Evolutionary conservation across 257 asterid species (phyloP), one percentile per base, ranked within the genome.

Genomic region (Solanum peruvianum): DNA sequence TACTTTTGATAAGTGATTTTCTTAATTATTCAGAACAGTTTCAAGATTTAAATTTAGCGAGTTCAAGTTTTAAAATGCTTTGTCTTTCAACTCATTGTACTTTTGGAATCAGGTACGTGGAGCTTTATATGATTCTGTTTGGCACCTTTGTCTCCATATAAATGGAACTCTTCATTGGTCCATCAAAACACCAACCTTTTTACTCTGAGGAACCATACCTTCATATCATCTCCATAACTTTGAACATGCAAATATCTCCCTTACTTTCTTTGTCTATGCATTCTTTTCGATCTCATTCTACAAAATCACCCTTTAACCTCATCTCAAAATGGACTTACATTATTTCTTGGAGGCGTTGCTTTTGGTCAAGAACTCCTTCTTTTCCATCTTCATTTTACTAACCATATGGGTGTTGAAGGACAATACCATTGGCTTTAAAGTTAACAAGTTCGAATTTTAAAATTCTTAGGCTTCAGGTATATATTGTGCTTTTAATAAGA

Each of bases 401-500:
- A 95, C 70, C 98, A 96, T 82, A 86, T 86, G 91, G 98, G 99
- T 1, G 62, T 95, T 6, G 99, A 96, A 84, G 98, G 98, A 11
- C 95, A 93, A 75, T 96, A 96, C 94, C 99, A 96, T 62, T 93
- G 92, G 93, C 94, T 95, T 9, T n/a, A n/a, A n/a, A n/a, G n/a
- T n/a, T n/a, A n/a, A n/a, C n/a, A n/a, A n/a, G n/a, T n/a, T n/a
- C n/a, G n/a, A n/a, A n/a, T n/a, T n/a, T n/a, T n/a, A n/a, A n/a
- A n/a, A n/a, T n/a, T n/a, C n/a, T n/a, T n/a, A n/a, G n/a, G n/a
- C n/a, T n/a, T n/a, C n/a, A n/a, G n/a, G n/a, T n/a, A n/a, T n/a
- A n/a, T n/a, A n/a, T n/a, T n/a, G n/a, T n/a, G n/a, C n/a, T n/a
- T n/a, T n/a, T n/a, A n/a, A n/a, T n/a, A n/a, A 56, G 64, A 18